Base-by-base conservation (phyloP, 345 rosid species). In the Tarenaya hassleriana region DNA sequence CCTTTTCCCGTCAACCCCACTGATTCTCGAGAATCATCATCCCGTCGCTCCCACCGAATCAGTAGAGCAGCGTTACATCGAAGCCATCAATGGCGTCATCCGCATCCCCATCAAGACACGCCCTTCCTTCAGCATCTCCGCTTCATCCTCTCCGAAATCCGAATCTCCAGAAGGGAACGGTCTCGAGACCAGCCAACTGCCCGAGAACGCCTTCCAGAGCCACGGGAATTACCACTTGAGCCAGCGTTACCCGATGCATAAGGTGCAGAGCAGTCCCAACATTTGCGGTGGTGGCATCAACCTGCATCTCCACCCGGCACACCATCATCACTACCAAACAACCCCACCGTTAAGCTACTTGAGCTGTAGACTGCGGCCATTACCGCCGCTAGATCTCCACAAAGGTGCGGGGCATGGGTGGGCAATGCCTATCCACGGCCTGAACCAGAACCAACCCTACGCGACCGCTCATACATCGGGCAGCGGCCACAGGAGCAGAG, bases 261-360 rank as follows among this genome's bases (percentile, higher is more conserved):
- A 45, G 70, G 95, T 86, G n/a, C 71, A 50, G 0, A 90, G 97
- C 59, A 78, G 88, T 10, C 95, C 94, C 1, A 76, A 70, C 66
- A 83, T 90, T 4, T 63, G 62, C 58, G 71, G 58, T 44, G 57
- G 8, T 47, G 58, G 31, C 38, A 15, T 15, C 3, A 58, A 33
- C 72, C 29, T 50, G 6, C 68, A 63, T 31, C 62, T 18, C 7
- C 75, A 52, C 10, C 47, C 47, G 41, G 18, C 52, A 27, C 44
- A 64, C 38, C 77, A 58, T 54, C 78, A 56, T 7, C 66, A 69
- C 20, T 50, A 69, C 16, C 51, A 69, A n/a, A 76, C 59, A 19
- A 45, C 47, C 18, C 64, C 61, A 16, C 41, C 12, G 20, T 38
- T 60, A 10, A 52, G 51, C 42, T 61, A 68, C 66, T 51, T 58